A percentile compares a stretch with the other conserved stretches of the same genome.
Conservation (phyloP, 2,329 filamentous ascomycete genomes). For the Stachybotrys echinatus region DNA sequence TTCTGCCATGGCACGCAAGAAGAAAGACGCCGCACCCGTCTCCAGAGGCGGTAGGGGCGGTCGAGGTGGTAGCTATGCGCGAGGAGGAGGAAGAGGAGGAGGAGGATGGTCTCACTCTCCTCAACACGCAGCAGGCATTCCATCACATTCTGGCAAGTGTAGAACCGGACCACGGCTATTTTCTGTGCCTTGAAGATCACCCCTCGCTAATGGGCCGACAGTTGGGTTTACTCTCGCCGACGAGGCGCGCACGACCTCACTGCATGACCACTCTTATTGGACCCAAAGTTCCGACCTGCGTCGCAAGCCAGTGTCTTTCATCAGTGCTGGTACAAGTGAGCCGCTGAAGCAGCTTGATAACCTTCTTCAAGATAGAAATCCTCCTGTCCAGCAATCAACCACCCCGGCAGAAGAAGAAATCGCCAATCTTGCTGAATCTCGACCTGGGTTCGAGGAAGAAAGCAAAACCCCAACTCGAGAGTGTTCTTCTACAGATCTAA, state of each 20-base stretch:
- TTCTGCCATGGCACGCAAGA: constrained; percentile 18
- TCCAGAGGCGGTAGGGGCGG: constrained; percentile 12
- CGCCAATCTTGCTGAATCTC: no score
- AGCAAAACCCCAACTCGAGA: no score
- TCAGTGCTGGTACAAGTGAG: constrained; percentile 47
- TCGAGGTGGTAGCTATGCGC: constrained; percentile 11
- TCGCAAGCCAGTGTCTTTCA: constrained; percentile 43
- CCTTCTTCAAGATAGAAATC: constrained; percentile 9
- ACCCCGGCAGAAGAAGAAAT: neutral
- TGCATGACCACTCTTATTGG: constrained; percentile 36
- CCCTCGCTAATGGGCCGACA: constrained; percentile 1
- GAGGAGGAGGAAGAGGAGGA: neutral
- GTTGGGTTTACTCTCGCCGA: constrained; percentile 31
- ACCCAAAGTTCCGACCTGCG: constrained; percentile 36
- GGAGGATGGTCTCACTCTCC: neutral
- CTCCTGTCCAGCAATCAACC: neutral
- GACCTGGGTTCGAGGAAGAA: no score
- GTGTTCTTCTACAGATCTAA: no score
- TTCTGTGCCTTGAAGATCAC: neutral
- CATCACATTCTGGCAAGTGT: neutral
- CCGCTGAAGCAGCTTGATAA: constrained; percentile 38
- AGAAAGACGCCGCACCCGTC: constrained; percentile 13
- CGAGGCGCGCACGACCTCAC: constrained; percentile 44
- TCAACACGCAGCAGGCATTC: neutral
- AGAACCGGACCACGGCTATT: neutral